Base-by-base conservation (phyloP, 345 rosid genomes). In the Cochlearia excelsa region DNA sequence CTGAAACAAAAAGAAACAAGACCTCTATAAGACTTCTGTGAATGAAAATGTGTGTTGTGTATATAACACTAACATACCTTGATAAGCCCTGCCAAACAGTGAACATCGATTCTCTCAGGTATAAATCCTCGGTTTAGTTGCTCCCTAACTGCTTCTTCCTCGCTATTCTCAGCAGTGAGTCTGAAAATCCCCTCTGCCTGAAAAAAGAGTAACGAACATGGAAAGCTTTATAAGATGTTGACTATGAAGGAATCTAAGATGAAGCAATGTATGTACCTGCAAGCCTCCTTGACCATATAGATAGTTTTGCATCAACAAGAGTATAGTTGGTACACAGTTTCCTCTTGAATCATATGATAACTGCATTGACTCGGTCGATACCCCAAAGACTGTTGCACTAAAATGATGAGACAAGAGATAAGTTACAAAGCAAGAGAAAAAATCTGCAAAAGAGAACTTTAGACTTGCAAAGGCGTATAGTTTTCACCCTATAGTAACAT, bases 131-230 rank as follows among this genome's bases (percentile, higher is more conserved):
- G 66, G 53, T 90, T 94, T 72, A 94, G 68, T 67, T 90, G 87
- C 49, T 85, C 95, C 71, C 97, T 81, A 10, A 83, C 90, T 69
- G 79, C 76, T 75, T 90, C 97, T 68, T 94, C 99, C 71, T 90
- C 96, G 63, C 84, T 76, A 58, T 90, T 94, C 61, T 79, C 97
- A 26, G 87, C 97, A 67, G 78, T 90, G 39, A 90, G 85, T 78
- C 99, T 74, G 84, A 94, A 94, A 59, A 94, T 82, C 55, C 99
- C 99, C 74, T 94, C 99, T 27, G 87, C 95, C 97, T 93, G 79
- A 42, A 78, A 37, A 30, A 34, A 6, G 37, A 46, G 33, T 61
- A 16, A 16, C 23, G 23, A 16, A 16, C 23, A 16, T 16, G 23
- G 23, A 16, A 16, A 50, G 37, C 9, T 2, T 6, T n/a, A 27